phyloP scores from a whole-genome alignment of 164 flowering plant genomes.

The Kalanchoe fedtschenkoi region DNA sequence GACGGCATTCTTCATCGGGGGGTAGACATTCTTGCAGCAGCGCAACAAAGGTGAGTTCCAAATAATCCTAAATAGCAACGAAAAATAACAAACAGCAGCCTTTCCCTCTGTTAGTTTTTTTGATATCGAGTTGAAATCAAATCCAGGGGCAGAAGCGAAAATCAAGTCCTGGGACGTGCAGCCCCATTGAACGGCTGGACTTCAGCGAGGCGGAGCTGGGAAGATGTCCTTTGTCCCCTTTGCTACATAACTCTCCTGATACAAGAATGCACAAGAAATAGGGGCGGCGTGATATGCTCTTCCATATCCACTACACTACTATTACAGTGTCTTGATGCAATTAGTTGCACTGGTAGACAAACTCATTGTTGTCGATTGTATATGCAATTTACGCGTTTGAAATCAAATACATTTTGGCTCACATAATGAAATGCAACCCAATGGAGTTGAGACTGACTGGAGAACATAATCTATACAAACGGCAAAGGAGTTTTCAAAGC shows the following conservation, averaged over 20 bases:
- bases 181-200: conserved; percentile 43
- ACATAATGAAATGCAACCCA: too few species aligned
- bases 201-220: conserved; percentile 31
- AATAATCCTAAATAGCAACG: neutral
- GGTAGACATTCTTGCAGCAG: conserved; percentile 37
- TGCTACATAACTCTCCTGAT: conserved; percentile 49
- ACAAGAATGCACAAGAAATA: conserved; percentile 37
- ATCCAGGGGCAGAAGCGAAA: conserved; percentile 62
- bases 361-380: too few species aligned
- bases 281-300: neutral
- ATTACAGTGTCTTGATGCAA: neutral
- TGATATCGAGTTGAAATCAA: neutral
- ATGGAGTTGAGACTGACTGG: too few species aligned
- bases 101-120: neutral
- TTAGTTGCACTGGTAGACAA: neutral
- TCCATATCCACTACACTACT: neutral
- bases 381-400: too few species aligned
- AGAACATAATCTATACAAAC: too few species aligned
- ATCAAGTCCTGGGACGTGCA: conserved; percentile 38
- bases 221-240: conserved; percentile 61
- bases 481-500: too few species aligned
- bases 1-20: conserved; percentile 32
- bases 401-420: too few species aligned
- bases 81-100: neutral
- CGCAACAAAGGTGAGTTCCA: conserved; percentile 50